Evolutionary conservation across 129 eudicot species (phyloP).

Genomic region (Pulicaria dysenterica): DNA sequence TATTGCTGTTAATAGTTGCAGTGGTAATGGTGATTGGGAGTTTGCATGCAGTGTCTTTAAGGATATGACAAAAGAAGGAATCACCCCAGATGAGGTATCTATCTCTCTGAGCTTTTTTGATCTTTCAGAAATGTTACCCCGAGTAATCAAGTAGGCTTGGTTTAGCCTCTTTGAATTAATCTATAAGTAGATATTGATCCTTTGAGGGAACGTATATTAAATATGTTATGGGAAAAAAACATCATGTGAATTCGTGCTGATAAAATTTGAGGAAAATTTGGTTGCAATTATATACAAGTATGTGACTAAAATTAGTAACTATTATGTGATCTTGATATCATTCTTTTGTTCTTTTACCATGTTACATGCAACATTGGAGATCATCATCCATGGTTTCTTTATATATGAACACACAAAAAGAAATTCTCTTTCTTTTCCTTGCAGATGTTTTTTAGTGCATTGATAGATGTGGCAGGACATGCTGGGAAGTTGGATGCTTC

Average conservation of each 20-base stretch:
- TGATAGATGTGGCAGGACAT: constrained; percentile 97
- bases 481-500: constrained; percentile 91
- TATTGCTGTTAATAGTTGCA: constrained; percentile 91
- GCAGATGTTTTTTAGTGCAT: constrained; percentile 92
- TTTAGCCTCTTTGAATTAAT: too few relatives aligned
- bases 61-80: constrained; percentile 77
- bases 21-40: constrained; percentile 90
- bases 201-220: too few relatives aligned
- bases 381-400: neutral
- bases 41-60: constrained; percentile 76
- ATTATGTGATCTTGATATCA: neutral
- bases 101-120: neutral
- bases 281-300: neutral
- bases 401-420: constrained; percentile 12
- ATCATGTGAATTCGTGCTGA: too few relatives aligned
- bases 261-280: neutral
- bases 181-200: too few relatives aligned
- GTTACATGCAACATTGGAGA: neutral
- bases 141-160: too few relatives aligned
- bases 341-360: neutral
- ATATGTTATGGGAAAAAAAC: too few relatives aligned
- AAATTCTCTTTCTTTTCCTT: constrained; percentile 24
- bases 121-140: too few relatives aligned
- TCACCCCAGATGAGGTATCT: constrained; percentile 89
- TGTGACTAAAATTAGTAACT: constrained; percentile 8